A percentile compares a stretch with the other conserved stretches of the same genome.
phyloP scores from a whole-genome alignment of 805 yeast genomes.

The Tetrapisispora taiwanensis region DNA sequence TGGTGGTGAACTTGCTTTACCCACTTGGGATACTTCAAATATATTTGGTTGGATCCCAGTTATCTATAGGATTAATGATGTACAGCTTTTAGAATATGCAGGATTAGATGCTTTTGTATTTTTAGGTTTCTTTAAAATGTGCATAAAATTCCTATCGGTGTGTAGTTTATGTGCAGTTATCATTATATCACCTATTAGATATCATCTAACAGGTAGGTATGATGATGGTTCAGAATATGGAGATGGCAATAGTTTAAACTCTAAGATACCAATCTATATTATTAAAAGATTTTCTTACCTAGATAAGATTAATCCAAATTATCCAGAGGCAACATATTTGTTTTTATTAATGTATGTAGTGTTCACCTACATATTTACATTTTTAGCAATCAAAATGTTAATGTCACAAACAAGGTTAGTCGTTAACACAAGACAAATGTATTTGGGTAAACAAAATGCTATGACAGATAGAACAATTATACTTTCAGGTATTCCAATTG shows the following conservation, averaged over 20 bases:
- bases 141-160: conserved; percentile 55
- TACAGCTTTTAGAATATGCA: conserved; percentile 74
- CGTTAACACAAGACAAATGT: conserved; percentile 66
- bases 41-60: conserved; percentile 76
- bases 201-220: conserved; percentile 69
- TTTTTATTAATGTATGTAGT: conserved; percentile 77
- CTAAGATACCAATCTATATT: neutral
- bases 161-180: conserved; percentile 62
- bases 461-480: conserved; percentile 86
- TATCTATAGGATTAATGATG: conserved; percentile 54
- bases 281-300: neutral
- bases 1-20: conserved; percentile 16
- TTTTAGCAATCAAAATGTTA: conserved; percentile 48
- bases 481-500: conserved; percentile 80
- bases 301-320: conserved; percentile 8
- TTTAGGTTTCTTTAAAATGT: conserved; percentile 81
- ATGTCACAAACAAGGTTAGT: conserved; percentile 64
- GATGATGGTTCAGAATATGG: conserved; percentile 45
- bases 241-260: neutral
- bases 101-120: conserved; percentile 93
- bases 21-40: conserved; percentile 33
- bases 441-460: conserved; percentile 77
- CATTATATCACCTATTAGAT: conserved; percentile 76
- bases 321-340: conserved; percentile 38
- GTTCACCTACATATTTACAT: conserved; percentile 80